Percentiles rank a stretch among this genome's conserved stretches.
Conservation (phyloP, 2,329 filamentous ascomycete genomes). For the Stachybotrys echinatus region DNA sequence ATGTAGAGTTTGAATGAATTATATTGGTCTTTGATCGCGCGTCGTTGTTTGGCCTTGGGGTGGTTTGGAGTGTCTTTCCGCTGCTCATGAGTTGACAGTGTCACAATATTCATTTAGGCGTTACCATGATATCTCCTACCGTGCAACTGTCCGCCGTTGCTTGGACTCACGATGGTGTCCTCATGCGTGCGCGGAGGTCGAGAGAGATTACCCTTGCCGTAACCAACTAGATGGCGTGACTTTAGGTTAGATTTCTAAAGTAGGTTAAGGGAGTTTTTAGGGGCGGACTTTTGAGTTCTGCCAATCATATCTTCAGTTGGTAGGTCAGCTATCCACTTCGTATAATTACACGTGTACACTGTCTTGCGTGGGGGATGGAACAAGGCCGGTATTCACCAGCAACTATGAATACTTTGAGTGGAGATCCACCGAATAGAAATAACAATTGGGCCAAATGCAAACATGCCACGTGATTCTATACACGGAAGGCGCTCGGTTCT, state of each 20-base stretch:
- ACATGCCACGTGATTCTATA: no score
- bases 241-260: neutral
- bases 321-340: neutral
- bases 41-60: neutral
- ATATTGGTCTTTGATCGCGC: neutral
- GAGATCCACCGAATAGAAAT: neutral
- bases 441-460: neutral
- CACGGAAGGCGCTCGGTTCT: neutral
- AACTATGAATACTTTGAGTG: neutral
- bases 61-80: neutral
- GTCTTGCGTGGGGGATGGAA: neutral
- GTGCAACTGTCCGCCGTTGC: neutral
- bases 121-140: neutral
- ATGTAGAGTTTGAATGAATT: no score
- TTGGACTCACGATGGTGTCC: neutral
- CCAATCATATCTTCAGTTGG: neutral
- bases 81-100: neutral
- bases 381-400: neutral
- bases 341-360: neutral
- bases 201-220: neutral
- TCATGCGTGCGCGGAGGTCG: neutral
- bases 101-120: neutral
- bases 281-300: neutral
- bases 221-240: neutral
- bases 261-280: neutral